Conservation (phyloP, 495 filamentous ascomycete genomes). For the Trichocladium uniseriatum region DNA sequence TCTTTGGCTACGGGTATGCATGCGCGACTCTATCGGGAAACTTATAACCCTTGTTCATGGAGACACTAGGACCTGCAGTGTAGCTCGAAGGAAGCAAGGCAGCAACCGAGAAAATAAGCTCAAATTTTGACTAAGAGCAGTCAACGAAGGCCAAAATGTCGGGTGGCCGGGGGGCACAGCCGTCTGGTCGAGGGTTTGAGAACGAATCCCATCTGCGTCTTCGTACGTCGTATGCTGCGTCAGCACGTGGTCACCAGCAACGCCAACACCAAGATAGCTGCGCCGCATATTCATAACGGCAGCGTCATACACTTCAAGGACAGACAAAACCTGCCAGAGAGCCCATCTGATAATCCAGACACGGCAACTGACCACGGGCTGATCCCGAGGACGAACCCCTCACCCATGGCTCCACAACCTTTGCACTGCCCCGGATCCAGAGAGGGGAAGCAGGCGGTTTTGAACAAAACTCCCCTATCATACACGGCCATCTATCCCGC, state of each 20-base stretch:
- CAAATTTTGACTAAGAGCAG: background rate
- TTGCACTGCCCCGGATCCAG: slow-evolving; percentile 2
- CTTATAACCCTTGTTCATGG: no score
- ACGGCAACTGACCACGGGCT: no score
- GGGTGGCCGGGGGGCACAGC: slow-evolving; percentile 4
- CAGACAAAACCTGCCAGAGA: background rate
- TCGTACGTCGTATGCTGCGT: background rate
- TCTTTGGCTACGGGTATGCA: no score
- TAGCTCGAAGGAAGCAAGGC: background rate
- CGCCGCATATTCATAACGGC: background rate
- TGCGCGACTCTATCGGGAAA: no score
- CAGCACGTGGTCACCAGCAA: background rate
- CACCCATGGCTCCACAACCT: background rate
- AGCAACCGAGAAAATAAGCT: background rate
- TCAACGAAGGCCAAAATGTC: background rate
- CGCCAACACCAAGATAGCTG: background rate
- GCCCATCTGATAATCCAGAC: background rate
- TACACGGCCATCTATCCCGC: background rate
- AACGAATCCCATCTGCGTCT: background rate
- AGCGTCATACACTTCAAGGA: background rate
- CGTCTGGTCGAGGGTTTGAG: background rate
- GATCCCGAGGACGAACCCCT: background rate
- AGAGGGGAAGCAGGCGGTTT: background rate
- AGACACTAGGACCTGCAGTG: no score
- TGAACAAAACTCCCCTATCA: background rate